Evolutionary conservation across 2,329 filamentous ascomycete genomes (phyloP).

Genomic region (Trichoderma hamatum): DNA sequence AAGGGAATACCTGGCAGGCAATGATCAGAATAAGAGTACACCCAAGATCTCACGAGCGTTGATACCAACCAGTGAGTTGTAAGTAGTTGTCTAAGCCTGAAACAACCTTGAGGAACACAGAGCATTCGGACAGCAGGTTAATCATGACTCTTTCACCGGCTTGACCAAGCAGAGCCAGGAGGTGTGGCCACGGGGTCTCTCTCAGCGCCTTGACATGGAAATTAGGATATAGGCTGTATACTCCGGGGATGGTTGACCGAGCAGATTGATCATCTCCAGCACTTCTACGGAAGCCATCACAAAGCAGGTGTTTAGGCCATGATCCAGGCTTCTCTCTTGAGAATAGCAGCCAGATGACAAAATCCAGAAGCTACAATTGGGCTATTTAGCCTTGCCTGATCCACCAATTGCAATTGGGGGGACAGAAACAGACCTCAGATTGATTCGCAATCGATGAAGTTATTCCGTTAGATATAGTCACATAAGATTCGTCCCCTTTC

Average conservation of each 20-base stretch:
- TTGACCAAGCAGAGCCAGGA: slow-evolving; percentile 73
- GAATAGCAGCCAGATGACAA: slow-evolving; percentile 77
- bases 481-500: slow-evolving; percentile 59
- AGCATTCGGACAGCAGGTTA: slow-evolving; percentile 74
- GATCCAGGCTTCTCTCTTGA: slow-evolving; percentile 51
- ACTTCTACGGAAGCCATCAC: slow-evolving; percentile 73
- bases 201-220: slow-evolving; percentile 71
- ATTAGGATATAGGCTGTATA: slow-evolving; percentile 68
- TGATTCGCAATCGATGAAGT: slow-evolving; percentile 57
- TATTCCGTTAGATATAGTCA: slow-evolving; percentile 54
- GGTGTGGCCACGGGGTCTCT: slow-evolving; percentile 70
- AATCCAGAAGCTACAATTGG: slow-evolving; percentile 68
- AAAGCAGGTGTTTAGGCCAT: slow-evolving; percentile 74
- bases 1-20: slow-evolving; percentile 51
- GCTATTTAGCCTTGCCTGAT: slow-evolving; percentile 27
- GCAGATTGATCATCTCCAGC: slow-evolving; percentile 36
- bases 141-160: slow-evolving; percentile 78
- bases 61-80: slow-evolving; percentile 72
- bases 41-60: background rate
- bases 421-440: slow-evolving; percentile 56
- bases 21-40: background rate
- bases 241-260: slow-evolving; percentile 61
- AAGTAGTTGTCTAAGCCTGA: slow-evolving; percentile 67
- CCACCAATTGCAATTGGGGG: slow-evolving; percentile 4
- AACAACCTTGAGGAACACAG: slow-evolving; percentile 69